Evolutionary conservation across 140 eudicot genomes (phyloP), one percentile per base, ranked within the genome.

Genomic region (Ambrosia hybrid): DNA sequence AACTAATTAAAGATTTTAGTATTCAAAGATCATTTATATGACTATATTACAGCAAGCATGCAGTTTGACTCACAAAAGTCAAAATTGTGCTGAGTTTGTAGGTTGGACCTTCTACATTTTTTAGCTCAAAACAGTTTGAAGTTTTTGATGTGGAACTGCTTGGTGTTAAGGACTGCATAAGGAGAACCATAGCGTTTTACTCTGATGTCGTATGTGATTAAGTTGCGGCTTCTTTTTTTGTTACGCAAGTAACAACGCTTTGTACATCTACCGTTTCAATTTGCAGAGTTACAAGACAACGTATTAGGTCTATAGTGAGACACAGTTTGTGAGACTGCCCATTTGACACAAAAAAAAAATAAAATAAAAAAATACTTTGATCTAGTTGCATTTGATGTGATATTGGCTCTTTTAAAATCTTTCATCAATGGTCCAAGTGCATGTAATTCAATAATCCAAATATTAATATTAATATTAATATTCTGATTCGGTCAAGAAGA

Each of bases 41-140:
- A 16, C 8, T 58, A 6, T 12, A 48, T 12, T 4, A 58, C 53
- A 58, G 3, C 26, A 62, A 6, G 51, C 46, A 46, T 55, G 33
- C 21, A 9, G 45, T 38, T 73, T 38, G 58, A 73, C 75, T 67
- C 67, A 49, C 11, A 51, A 46, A 52, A 33, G 69, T 59, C 46
- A 72, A 60, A 63, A 33, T n/a, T 30, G 43, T 76, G 48, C 26
- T 55, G 36, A 57, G 74, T 62, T 13, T 62, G 73, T 91, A 94
- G 97, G 99, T 94, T 56, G 99, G 99, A 64, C 99, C 97, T 56
- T 84, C 96, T 7, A 94, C 99, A 11, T 94, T 94, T 74, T 94
- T 94, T 84, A 94, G 99, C 82, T 61, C 97, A 26, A 94, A 91
- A 71, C 99, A 94, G 58, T 94, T 85, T 78, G 99, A 94, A 87